These are phyloP conservation scores for Mycena maculata DNA, from an alignment of 768 basidiomycete genomes.

Conservation along the genomic window DNA sequence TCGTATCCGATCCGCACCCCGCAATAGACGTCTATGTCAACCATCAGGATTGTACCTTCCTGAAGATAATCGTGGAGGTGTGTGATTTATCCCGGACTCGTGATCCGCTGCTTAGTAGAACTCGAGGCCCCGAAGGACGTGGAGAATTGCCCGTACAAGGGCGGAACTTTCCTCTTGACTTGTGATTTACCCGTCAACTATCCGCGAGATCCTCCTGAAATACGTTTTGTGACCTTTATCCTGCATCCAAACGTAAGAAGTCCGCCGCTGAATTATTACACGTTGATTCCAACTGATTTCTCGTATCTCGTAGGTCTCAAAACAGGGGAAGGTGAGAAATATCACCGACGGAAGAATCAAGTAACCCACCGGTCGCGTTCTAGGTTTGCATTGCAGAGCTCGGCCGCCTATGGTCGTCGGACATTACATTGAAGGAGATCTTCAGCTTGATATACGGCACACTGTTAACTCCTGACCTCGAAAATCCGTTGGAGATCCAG, in stretches of 20 bases:
- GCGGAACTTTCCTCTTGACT: slow-evolving; percentile 41
- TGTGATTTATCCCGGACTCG: not conserved
- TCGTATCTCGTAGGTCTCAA: slow-evolving; percentile 38
- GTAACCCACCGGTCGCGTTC: not conserved
- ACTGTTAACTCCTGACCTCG: slow-evolving; percentile 42
- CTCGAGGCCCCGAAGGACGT: slow-evolving; percentile 40
- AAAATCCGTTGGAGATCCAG: slow-evolving; percentile 45
- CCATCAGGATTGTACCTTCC: slow-evolving; percentile 41
- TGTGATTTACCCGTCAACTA: slow-evolving; percentile 42
- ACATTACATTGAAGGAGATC: slow-evolving; percentile 42
- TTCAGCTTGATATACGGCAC: slow-evolving; percentile 40
- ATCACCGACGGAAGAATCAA: not conserved
- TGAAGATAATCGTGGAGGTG: slow-evolving; percentile 44
- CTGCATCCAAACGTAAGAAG: slow-evolving; percentile 44
- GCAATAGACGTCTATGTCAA: slow-evolving; percentile 43
- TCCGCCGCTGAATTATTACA: not conserved
- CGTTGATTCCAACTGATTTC: not conserved
- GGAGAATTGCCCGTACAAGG: slow-evolving; percentile 40
- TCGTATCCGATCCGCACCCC: slow-evolving; percentile 39
- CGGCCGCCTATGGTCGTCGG: slow-evolving; percentile 44
- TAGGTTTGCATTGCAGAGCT: slow-evolving; percentile 45
- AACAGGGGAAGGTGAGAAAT: slow-evolving; percentile 42
- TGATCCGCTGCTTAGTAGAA: not conserved
- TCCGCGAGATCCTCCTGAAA: slow-evolving; percentile 43
- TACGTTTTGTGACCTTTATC: slow-evolving; percentile 44